These are phyloP conservation scores for Helianthus tuberosus DNA, from an alignment of 129 eudicot genomes.

Conservation along the genomic window DNA sequence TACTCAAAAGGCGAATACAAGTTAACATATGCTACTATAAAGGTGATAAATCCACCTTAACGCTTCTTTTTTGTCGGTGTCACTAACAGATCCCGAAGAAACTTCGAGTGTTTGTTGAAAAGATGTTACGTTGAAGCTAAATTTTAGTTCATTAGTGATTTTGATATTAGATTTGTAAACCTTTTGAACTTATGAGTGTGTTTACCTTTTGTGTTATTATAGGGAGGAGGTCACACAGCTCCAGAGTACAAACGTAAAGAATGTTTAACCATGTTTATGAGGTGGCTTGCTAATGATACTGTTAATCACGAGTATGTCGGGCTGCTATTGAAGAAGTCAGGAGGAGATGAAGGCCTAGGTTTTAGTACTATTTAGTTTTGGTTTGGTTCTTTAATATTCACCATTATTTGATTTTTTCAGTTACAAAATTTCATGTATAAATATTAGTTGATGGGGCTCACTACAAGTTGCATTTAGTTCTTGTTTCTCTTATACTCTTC, in stretches of 20 bases:
- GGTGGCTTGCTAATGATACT: slow-evolving; percentile 30
- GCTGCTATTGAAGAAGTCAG: background rate
- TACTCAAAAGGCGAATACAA: slow-evolving; percentile 25
- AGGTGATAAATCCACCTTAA: slow-evolving; percentile 20
- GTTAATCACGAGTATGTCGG: background rate
- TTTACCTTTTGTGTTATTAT: background rate
- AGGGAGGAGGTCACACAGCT: slow-evolving; percentile 43
- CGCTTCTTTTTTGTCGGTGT: background rate
- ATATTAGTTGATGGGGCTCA: too few relatives aligned
- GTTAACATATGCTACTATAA: slow-evolving; percentile 32
- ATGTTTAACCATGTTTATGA: slow-evolving; percentile 23
- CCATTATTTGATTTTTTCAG: background rate
- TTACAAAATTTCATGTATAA: too few relatives aligned
- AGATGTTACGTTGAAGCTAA: background rate
- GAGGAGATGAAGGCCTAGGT: background rate
- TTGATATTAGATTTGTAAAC: background rate
- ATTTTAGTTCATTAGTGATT: too few relatives aligned
- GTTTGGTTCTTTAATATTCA: background rate
- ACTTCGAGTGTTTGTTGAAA: background rate
- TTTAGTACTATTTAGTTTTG: background rate
- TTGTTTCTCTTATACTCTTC: too few relatives aligned
- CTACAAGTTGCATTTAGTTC: too few relatives aligned
- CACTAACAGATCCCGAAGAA: background rate
- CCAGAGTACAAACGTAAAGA: slow-evolving; percentile 27
- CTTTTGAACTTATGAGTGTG: background rate